These are phyloP conservation scores for Nicotiana sylvestris DNA, from an alignment of 257 asterid genomes.

Conservation along the genomic window DNA sequence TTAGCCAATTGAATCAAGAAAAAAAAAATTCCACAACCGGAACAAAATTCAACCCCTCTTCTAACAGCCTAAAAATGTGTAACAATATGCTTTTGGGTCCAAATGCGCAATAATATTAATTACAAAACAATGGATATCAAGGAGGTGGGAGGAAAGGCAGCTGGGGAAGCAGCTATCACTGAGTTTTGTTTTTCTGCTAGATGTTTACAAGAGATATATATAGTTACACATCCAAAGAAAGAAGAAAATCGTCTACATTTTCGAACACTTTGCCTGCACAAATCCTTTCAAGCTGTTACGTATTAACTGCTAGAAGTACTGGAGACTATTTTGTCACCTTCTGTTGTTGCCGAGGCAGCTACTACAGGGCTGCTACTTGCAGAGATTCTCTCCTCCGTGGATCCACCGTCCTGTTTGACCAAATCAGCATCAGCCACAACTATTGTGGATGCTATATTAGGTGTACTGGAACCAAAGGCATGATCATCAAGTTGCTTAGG, in stretches of 20 bases:
- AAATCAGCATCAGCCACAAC: slow-evolving; percentile 20
- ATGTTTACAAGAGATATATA: background rate
- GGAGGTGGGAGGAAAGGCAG: background rate
- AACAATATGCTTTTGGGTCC: background rate
- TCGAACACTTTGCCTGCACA: background rate
- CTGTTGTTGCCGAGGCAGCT: slow-evolving; percentile 5
- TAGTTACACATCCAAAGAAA: background rate
- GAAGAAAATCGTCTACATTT: background rate
- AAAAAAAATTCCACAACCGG: background rate
- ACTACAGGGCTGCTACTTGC: slow-evolving; percentile 12
- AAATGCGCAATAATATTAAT: background rate
- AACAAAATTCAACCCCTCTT: background rate
- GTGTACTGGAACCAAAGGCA: slow-evolving; percentile 35
- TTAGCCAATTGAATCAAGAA: background rate
- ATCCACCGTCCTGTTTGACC: slow-evolving; percentile 14
- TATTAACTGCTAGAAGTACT: background rate
- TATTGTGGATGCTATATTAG: slow-evolving; percentile 24
- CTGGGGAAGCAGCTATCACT: background rate
- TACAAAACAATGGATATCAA: background rate
- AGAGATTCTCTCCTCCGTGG: slow-evolving; percentile 11
- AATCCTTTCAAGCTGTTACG: background rate
- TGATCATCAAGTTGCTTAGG: slow-evolving; percentile 38
- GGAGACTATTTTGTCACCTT: slow-evolving; percentile 1
- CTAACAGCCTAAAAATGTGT: background rate
- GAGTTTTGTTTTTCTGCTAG: background rate